Base-by-base conservation (phyloP, 495 filamentous ascomycete species). In the Annulohypoxylon stygium region DNA sequence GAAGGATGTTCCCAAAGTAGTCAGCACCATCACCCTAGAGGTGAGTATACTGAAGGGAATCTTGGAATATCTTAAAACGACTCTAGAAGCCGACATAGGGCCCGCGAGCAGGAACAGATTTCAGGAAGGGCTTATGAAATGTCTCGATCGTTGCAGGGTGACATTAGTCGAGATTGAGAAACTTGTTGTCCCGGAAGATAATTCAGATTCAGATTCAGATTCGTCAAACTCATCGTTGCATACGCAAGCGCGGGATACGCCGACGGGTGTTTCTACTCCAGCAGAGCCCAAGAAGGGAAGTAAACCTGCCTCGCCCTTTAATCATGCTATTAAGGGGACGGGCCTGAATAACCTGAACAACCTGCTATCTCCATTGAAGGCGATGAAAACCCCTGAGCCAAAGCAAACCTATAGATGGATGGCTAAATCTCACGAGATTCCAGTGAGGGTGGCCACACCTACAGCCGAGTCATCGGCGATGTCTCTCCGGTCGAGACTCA, bases 1-100 rank as follows among this genome's bases (percentile, higher is more conserved):
- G 7, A 74, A 69, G 61, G 61, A 69, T 45, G 71, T 57, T 12
- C 71, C 65, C 9, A 54, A 41, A 25, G 2, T 57, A 33, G 54
- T 74, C 8, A 39, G 3, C 37, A 34, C 1, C 2, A 74, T 74
- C 50, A 25, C 7, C 1, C 14, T 69, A 7, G 71, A 69, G 26
- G 61, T 58, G 39, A 69, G 58, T 11, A 57, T 48, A 33, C 20
- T 74, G 26, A 65, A 61, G 16, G 39, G 47, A 12, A 30, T 62
- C 47, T 41, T 74, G 5, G 61, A 69, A 47, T 61, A 39, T 16
- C 66, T 74, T 20, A 4, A 16, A 1, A 20, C 51, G 9, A 74
- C 61, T 20, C 48, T 69, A 0, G 61, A 48, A 1, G 14, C 50
- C 9, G 30, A n/a, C 7, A n/a, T 26, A n/a, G 48, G 0, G 12